phyloP scores from a whole-genome alignment of 2,329 filamentous ascomycete genomes.

The Beauveria caledonica region DNA sequence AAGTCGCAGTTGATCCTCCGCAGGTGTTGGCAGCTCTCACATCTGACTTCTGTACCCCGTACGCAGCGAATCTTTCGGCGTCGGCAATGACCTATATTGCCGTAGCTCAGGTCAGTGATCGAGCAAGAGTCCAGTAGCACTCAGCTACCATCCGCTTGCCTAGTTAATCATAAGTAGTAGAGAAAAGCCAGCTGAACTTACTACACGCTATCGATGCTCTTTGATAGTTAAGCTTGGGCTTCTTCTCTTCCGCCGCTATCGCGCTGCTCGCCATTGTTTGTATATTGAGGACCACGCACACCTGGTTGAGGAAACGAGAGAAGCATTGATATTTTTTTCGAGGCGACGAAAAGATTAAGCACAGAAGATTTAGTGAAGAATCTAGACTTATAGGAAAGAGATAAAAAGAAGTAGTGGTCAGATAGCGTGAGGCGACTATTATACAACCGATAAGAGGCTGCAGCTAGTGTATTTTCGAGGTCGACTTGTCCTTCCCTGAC shows the following conservation, averaged over 20 bases:
- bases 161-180: background rate
- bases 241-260: background rate
- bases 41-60: background rate
- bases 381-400: too few species aligned
- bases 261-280: background rate
- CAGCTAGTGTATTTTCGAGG: too few species aligned
- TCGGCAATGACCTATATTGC: background rate
- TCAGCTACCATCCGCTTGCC: background rate
- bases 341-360: too few species aligned
- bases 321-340: too few species aligned
- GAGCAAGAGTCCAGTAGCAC: background rate
- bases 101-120: background rate
- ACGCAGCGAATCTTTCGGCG: background rate
- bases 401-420: too few species aligned
- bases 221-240: background rate
- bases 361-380: too few species aligned
- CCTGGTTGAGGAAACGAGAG: too few species aligned
- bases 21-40: background rate
- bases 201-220: background rate
- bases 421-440: too few species aligned
- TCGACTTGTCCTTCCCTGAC: too few species aligned
- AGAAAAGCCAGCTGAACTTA: background rate
- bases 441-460: too few species aligned
- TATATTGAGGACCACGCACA: background rate
- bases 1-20: background rate